These are phyloP conservation scores for Fonsecaea multimorphosa DNA, from an alignment of 2,329 filamentous ascomycete genomes.

Conservation along the genomic window DNA sequence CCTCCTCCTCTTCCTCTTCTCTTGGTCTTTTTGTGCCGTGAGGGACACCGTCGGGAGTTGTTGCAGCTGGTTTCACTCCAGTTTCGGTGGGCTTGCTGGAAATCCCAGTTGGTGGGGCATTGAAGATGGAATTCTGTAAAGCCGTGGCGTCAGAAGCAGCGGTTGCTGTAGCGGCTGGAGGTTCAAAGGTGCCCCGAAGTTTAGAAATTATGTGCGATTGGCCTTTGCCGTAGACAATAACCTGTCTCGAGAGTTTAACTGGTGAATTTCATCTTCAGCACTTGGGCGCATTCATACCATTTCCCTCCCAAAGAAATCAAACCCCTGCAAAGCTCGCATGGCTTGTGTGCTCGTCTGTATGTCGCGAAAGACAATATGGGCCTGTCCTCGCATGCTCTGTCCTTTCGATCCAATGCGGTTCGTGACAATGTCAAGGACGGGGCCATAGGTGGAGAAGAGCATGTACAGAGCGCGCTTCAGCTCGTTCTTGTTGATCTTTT, in stretches of 20 bases:
- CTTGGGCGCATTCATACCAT: conserved; percentile 60
- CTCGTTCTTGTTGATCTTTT: conserved; percentile 89
- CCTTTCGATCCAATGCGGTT: conserved; percentile 67
- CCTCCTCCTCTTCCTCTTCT: conserved; percentile 69
- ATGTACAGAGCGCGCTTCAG: conserved; percentile 87
- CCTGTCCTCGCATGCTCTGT: conserved; percentile 91
- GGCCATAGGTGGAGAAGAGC: conserved; percentile 91
- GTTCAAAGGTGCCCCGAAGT: conserved; percentile 86
- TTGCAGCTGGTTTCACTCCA: conserved; percentile 53
- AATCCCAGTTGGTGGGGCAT: conserved; percentile 58
- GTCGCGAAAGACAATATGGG: conserved; percentile 89
- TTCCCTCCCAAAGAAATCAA: conserved; percentile 81
- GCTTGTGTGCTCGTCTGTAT: conserved; percentile 91
- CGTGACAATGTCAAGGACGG: conserved; percentile 88
- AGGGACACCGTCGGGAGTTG: conserved; percentile 61
- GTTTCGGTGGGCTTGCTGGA: conserved; percentile 58
- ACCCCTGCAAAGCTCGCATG: conserved; percentile 85
- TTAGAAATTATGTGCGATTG: conserved; percentile 89
- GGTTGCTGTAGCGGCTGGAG: conserved; percentile 61
- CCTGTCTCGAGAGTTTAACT: conserved; percentile 58
- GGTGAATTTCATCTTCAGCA: conserved; percentile 21
- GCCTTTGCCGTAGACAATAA: conserved; percentile 87
- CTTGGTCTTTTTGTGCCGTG: conserved; percentile 71
- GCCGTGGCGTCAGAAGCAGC: conserved; percentile 71
- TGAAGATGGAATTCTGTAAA: conserved; percentile 80